Evolutionary conservation across 306 rosid species (phyloP).

Genomic region (Rubus idaeus): DNA sequence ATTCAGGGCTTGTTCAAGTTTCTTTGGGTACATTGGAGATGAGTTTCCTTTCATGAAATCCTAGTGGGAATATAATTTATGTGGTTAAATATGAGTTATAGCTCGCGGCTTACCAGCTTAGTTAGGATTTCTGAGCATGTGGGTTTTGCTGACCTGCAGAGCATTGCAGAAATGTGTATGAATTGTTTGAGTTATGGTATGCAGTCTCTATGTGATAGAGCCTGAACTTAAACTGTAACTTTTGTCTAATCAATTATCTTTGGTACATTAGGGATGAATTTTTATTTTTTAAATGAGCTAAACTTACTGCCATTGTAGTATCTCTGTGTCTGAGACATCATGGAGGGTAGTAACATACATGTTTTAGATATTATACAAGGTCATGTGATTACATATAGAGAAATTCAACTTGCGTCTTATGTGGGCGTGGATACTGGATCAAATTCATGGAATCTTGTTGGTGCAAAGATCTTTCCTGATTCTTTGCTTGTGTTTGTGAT

Average conservation of each 20-base stretch:
- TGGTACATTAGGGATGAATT: background rate
- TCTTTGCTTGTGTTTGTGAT: constrained; percentile 1
- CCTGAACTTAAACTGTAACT: background rate
- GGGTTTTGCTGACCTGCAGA: background rate
- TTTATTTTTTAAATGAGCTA: background rate
- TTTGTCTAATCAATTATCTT: background rate
- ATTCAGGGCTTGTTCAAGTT: background rate
- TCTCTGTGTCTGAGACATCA: background rate
- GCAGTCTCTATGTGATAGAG: background rate
- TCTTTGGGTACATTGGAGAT: background rate
- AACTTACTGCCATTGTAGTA: background rate
- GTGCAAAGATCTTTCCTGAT: background rate
- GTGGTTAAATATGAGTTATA: too few species aligned
- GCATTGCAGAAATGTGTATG: background rate
- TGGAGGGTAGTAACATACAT: background rate
- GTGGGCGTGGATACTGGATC: background rate
- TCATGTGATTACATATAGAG: background rate
- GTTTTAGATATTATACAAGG: background rate
- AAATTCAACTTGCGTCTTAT: background rate
- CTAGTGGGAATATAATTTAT: background rate
- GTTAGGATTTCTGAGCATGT: background rate
- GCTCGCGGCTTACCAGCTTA: background rate
- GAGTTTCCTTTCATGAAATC: background rate
- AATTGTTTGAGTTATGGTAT: background rate
- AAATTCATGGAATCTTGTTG: background rate